A percentile compares a stretch with the other conserved stretches of the same genome.
phyloP scores from a whole-genome alignment of 1,284 basidiomycete species.

The Caloboletus firmus region DNA sequence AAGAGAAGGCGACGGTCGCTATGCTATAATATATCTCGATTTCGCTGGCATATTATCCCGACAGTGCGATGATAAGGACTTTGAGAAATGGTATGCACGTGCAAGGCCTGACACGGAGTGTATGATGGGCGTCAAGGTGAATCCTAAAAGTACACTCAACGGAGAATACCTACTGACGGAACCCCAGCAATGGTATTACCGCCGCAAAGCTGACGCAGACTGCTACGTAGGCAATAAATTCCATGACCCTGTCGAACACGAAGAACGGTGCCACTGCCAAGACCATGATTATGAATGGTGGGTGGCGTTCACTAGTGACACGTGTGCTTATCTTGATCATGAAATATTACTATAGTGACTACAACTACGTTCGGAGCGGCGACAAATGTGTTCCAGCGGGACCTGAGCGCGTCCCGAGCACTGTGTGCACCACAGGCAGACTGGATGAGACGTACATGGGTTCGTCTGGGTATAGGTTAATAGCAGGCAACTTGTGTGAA shows the following conservation, averaged over 20 bases:
- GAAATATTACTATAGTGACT: constrained; percentile 59
- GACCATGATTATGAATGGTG: constrained; percentile 94
- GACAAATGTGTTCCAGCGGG: constrained; percentile 78
- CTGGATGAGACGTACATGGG: constrained; percentile 73
- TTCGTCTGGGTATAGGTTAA: constrained; percentile 89
- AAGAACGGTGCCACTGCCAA: constrained; percentile 82
- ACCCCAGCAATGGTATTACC: constrained; percentile 87
- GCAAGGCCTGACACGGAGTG: constrained; percentile 68
- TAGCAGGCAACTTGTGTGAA: constrained; percentile 91
- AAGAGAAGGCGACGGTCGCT: constrained; percentile 55
- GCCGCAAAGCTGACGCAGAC: constrained; percentile 81
- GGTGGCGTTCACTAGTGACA: constrained; percentile 23
- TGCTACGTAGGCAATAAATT: constrained; percentile 96
- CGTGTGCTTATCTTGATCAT: background rate
- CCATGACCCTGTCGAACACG: constrained; percentile 77
- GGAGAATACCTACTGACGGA: background rate
- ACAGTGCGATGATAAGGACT: constrained; percentile 75
- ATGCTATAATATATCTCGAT: constrained; percentile 81
- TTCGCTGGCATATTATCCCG: constrained; percentile 71
- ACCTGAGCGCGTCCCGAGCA: constrained; percentile 82
- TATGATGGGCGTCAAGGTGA: constrained; percentile 91
- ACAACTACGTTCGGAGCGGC: constrained; percentile 78
- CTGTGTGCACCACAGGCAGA: constrained; percentile 59
- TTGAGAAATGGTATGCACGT: constrained; percentile 89
- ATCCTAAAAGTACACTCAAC: constrained; percentile 17